Base-by-base conservation (phyloP, 1,284 basidiomycete genomes). In the Austroboletus novae-zelandiae region DNA sequence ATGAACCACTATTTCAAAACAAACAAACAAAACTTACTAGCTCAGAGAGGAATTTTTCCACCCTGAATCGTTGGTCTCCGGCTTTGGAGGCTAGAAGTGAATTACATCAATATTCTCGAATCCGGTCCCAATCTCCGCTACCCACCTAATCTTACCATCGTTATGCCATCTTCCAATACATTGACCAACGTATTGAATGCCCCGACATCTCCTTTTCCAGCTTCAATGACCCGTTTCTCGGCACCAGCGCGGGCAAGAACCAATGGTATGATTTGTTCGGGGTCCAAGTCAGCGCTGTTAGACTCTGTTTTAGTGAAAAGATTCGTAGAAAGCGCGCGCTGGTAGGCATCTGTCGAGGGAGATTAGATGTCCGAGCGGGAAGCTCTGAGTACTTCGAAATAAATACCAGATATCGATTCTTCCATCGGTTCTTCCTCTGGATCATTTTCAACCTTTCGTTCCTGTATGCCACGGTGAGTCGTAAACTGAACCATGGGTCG, bases 31-130 rank as follows among this genome's bases (percentile, higher is more conserved):
- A 18, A 75, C 86, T 57, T 63, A 94, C 93, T 51, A 91, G 73
- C 43, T 81, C 77, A 31, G 84, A 75, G 17, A 93, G 73, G 64
- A 84, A 91, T 60, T 89, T 93, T 65, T 97, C 94, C 32, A 97
- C 69, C 35, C 88, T 79, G 47, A 91, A 73, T 25, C 83, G 74
- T 18, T 74, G 65, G 57, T 83, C 81, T 8, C 81, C 79, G 6
- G 64, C 55, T 44, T 73, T 74, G 1, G 75, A 76, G 31, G 72
- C 78, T 81, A 55, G 40, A 50, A 41, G 36, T 0, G 11, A 39
- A 34, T 43, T 30, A 11, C 32, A 9, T 61, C 40, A 52, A 51
- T 11, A 41, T 3, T 30, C 20, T 34, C 37, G 37, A 45, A 41
- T 31, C 5, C 17, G n/a, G n/a, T 31, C 34, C 11, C 17, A 25